Percentiles rank a stretch among this genome's conserved stretches.
Conservation (phyloP, 2,329 filamentous ascomycete species). For the Aspergillus intermedius region DNA sequence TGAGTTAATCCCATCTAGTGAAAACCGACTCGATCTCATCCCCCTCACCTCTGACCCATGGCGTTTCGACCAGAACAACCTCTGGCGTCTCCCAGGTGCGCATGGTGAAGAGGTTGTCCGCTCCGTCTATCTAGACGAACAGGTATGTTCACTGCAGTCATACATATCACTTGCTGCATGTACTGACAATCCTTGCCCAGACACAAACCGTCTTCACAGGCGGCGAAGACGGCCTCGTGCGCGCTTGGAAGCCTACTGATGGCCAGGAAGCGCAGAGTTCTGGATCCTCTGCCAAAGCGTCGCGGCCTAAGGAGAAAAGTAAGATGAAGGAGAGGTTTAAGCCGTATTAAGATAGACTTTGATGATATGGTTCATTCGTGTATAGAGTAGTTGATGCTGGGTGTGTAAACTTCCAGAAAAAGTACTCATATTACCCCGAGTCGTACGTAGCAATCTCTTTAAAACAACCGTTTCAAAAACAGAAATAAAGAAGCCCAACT, state of each 20-base stretch:
- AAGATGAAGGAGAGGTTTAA: slow-evolving; percentile 32
- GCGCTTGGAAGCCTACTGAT: slow-evolving; percentile 30
- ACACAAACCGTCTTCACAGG: slow-evolving; percentile 38
- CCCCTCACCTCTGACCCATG: slow-evolving; percentile 33
- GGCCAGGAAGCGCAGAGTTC: slow-evolving; percentile 11
- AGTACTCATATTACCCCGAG: no score
- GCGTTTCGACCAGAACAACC: slow-evolving; percentile 33
- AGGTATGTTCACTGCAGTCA: slow-evolving; percentile 23
- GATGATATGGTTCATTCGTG: not conserved
- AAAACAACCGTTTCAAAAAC: no score
- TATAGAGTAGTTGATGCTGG: slow-evolving; percentile 13
- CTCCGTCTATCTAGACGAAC: slow-evolving; percentile 39
- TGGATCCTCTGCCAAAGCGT: slow-evolving; percentile 14
- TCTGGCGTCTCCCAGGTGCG: slow-evolving; percentile 40
- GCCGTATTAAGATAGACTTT: slow-evolving; percentile 24
- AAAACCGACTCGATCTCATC: slow-evolving; percentile 38
- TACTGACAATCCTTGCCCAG: slow-evolving; percentile 4
- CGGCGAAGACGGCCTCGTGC: slow-evolving; percentile 40
- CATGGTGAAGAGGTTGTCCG: slow-evolving; percentile 45
- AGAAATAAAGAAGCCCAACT: no score
- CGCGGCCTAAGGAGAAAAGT: slow-evolving; percentile 27
- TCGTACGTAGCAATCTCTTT: no score
- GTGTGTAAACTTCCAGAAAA: not conserved
- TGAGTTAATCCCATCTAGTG: slow-evolving; percentile 16
- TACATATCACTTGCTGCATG: no score